Evolutionary conservation across 1,284 basidiomycete genomes (phyloP), one percentile per base, ranked within the genome.

Genomic region (Tilletia caries): DNA sequence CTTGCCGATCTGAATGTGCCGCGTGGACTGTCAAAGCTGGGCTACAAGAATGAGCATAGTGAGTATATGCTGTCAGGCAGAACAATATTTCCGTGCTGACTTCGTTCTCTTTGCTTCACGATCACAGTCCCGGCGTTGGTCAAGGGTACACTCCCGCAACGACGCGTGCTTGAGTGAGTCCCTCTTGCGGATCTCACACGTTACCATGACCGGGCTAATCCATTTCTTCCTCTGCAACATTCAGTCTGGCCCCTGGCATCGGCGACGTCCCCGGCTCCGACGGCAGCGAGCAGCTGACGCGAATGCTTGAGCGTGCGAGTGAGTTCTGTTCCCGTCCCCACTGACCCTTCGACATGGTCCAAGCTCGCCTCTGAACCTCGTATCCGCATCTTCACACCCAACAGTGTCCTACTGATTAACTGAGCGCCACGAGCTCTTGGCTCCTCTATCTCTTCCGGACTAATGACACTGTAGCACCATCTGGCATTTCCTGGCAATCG

Each of bases 1-100:
- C 87, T 98, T 60, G 93, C 95, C 78, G 86, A 86, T 12, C 87
- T 98, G 0, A 91, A 90, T 71, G 89, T 97, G 13, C 95, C 95
- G 15, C 89, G 95, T 69, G 95, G 95, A 8, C 84, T 98, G 73
- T 90, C 89, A 77, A 90, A 90, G 54, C 87, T 98, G 50, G 95
- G 95, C 74, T 95, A 96, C 84, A 87, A 62, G 13, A 75, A 72
- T 3, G 66, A 74, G 29, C 71, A 84, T 66, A 82, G 64, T 72
- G 66, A 41, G 68, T 70, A 5, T 3, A 25, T 12, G 13, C 37
- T 15, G 5, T 60, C 1, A 27, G 62, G 33, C 43, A 20, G 43
- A 44, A 44, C 12, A 44, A 10, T 44, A 20, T 10, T 20, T 10
- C 43, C 20, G 10, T 44, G 43, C 20, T 10, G 10, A 44, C 43